phyloP scores from a whole-genome alignment of 306 rosid genomes.

The Vicia villosa region DNA sequence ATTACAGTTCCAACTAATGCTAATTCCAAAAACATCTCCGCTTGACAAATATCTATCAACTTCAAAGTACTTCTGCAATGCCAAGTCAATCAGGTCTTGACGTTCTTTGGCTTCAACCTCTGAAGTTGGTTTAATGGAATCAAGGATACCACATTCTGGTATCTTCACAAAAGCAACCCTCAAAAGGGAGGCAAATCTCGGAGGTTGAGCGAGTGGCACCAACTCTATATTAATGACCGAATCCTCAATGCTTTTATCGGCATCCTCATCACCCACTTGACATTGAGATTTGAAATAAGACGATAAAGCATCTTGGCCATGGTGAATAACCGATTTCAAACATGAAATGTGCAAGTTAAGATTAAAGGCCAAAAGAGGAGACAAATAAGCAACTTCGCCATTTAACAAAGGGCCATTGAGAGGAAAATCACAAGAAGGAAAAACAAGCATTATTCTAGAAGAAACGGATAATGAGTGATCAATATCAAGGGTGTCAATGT shows the following conservation, averaged over 20 bases:
- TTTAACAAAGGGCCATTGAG: conserved; percentile 35
- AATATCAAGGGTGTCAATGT: not conserved
- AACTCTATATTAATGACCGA: conserved; percentile 52
- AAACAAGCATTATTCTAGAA: conserved; percentile 57
- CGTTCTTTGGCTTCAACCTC: conserved; percentile 67
- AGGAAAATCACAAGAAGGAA: conserved; percentile 68
- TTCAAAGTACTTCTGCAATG: conserved; percentile 74
- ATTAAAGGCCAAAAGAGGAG: conserved; percentile 82
- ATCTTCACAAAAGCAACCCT: conserved; percentile 87
- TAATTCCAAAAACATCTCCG: conserved; percentile 74
- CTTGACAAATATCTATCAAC: conserved; percentile 77
- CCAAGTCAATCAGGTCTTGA: conserved; percentile 78
- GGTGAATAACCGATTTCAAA: conserved; percentile 62
- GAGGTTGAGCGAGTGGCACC: conserved; percentile 54
- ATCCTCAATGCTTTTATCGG: conserved; percentile 36
- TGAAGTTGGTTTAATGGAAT: conserved; percentile 65
- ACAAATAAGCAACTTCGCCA: conserved; percentile 62
- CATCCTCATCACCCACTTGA: conserved; percentile 39
- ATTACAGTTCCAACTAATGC: conserved; percentile 71
- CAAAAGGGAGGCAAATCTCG: conserved; percentile 72
- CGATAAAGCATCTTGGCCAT: conserved; percentile 59
- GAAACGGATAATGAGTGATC: conserved; percentile 7
- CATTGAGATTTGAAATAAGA: conserved; percentile 63
- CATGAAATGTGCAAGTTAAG: conserved; percentile 77
- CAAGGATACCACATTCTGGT: conserved; percentile 76